Percentiles rank a stretch among this genome's conserved stretches.
Evolutionary conservation across 768 basidiomycete genomes (phyloP).

Genomic region (Rhizopogon salebrosus): DNA sequence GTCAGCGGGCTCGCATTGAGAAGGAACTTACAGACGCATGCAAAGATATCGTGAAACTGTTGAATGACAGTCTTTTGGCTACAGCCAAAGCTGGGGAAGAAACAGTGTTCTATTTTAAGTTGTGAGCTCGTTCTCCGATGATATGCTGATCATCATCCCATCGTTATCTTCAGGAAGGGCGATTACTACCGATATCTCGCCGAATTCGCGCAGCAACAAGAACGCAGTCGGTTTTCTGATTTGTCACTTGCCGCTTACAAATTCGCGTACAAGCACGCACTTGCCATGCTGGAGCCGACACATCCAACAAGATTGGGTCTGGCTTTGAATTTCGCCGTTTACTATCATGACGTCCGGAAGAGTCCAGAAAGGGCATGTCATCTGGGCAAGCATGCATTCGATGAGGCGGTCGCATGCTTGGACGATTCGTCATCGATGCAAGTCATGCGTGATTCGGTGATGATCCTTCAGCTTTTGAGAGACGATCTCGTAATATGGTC

Average conservation of each 20-base stretch:
- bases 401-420: conserved; percentile 77
- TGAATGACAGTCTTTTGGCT: conserved; percentile 57
- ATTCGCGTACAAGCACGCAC: conserved; percentile 78
- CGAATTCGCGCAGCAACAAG: conserved; percentile 72
- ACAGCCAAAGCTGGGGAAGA: conserved; percentile 72
- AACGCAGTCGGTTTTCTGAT: conserved; percentile 64
- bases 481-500: conserved; percentile 89
- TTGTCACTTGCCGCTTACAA: conserved; percentile 83
- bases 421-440: conserved; percentile 36
- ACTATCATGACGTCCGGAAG: conserved; percentile 82
- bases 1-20: conserved; percentile 73
- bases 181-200: conserved; percentile 91
- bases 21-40: conserved; percentile 71
- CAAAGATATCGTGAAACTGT: conserved; percentile 68
- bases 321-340: conserved; percentile 92
- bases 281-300: conserved; percentile 64
- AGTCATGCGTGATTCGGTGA: conserved; percentile 65
- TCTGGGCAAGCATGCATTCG: conserved; percentile 88
- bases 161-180: conserved; percentile 55
- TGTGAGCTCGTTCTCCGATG: conserved; percentile 40
- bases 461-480: conserved; percentile 76
- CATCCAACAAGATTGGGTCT: conserved; percentile 87
- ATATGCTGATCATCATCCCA: conserved; percentile 8
- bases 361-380: conserved; percentile 85
- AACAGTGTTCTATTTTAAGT: conserved; percentile 87